These are phyloP conservation scores for Fusarium goolgardi DNA, from an alignment of 2,329 filamentous ascomycete species.

Conservation along the genomic window DNA sequence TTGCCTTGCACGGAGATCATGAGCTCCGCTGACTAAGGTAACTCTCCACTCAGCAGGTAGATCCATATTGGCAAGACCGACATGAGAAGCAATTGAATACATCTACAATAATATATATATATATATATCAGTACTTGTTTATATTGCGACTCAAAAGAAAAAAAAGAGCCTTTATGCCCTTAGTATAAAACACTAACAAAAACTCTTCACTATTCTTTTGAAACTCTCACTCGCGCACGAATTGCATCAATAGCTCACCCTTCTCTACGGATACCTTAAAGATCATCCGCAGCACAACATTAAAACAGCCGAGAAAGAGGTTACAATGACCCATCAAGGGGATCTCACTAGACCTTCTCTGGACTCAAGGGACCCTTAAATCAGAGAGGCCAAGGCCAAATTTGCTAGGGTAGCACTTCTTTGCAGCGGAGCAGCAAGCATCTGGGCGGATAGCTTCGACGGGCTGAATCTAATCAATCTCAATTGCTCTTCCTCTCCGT, in stretches of 20 bases:
- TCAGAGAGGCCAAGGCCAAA: constrained; percentile 10
- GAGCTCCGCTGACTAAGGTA: not conserved
- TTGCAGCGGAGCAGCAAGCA: constrained; percentile 24
- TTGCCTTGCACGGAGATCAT: not conserved
- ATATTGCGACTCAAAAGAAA: not conserved
- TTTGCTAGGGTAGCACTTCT: constrained; percentile 17
- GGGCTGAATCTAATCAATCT: constrained; percentile 44
- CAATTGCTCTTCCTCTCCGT: constrained; percentile 11
- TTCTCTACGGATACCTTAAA: not conserved
- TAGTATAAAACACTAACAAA: constrained; percentile 6
- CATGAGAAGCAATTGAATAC: not conserved
- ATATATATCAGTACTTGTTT: not conserved
- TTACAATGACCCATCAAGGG: constrained; percentile 18
- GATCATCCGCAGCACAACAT: not conserved
- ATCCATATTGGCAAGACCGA: not conserved
- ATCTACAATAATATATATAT: not conserved
- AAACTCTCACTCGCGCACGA: constrained; percentile 5
- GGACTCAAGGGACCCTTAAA: constrained; percentile 12
- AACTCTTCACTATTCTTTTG: not conserved
- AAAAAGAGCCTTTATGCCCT: not conserved
- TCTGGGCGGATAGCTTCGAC: constrained; percentile 30
- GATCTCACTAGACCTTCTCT: constrained; percentile 21
- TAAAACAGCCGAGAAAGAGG: constrained; percentile 2
- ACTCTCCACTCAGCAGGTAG: not conserved
- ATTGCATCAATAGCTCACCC: constrained; percentile 9